Evolutionary conservation across 495 filamentous ascomycete species (phyloP), one percentile per base, ranked within the genome.

Genomic region (Lophiostoma macrostomum): DNA sequence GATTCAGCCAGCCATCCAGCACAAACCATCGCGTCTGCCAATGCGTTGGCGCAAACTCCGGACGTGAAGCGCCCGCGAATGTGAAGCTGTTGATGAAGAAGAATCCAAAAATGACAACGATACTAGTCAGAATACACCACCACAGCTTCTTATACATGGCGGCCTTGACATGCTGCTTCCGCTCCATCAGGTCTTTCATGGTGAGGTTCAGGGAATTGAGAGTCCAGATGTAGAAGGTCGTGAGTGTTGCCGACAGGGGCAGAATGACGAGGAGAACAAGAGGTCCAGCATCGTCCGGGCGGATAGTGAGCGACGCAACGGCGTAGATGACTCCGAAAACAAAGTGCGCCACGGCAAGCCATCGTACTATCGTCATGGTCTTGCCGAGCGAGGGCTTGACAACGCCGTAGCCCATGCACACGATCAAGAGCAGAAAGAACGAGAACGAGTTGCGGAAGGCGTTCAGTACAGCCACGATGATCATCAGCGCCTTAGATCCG

Each of bases 371-470:
- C 54, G 90, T 80, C 93, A 99, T 99, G 2, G 90, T 89, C 56
- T 85, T 83, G 47, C 93, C 93, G 3, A 99, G 76, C n/a, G 82
- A 87, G 5, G 84, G 91, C 69, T 96, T 96, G 53, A 97, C 93
- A 19, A 99, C 93, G 63, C 93, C 93, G 59, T 99, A 99, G 38
- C 93, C 93, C 93, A 99, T 97, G 69, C 93, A 99, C 20, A 97
- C 93, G 51, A 99, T 99, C 23, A 99, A 83, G 0, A 99, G 84
- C 24, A 99, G 79, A 76, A 99, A 97, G 76, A 99, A 99, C 19
- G 91, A 96, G 69, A 99, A 96, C 0, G 91, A 94, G 66, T 97
- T 99, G 49, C 93, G 81, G 35, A 80, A 88, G 5, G 93, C 93
- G 68, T 95, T 96, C 18, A 99, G 79, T 37, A 97, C 75, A 46